Percentiles rank a stretch among this genome's conserved stretches.
Evolutionary conservation across 176 grass and related monocot species (phyloP).

Genomic region (Olyra latifolia): DNA sequence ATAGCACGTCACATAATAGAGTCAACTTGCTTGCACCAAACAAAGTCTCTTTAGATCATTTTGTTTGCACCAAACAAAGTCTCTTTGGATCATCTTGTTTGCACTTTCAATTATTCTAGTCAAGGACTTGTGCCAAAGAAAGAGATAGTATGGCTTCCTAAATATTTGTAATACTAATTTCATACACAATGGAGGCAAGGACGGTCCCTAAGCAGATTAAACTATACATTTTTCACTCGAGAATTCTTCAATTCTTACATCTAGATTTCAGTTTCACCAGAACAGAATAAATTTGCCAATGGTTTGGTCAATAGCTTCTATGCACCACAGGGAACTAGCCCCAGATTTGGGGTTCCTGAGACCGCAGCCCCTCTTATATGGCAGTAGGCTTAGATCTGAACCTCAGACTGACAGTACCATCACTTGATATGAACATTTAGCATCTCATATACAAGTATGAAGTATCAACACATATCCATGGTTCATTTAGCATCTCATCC

Average conservation of each 20-base stretch:
- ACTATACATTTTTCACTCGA: background rate
- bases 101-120: background rate
- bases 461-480: background rate
- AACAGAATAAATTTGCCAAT: background rate
- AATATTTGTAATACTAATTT: background rate
- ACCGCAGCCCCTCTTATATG: background rate
- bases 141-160: background rate
- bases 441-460: background rate
- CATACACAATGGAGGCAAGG: background rate
- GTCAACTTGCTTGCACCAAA: conserved; percentile 16
- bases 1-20: background rate
- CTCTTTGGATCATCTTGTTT: background rate
- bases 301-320: background rate
- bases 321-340: background rate
- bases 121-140: background rate
- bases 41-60: background rate
- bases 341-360: background rate
- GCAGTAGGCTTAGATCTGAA: conserved; percentile 11
- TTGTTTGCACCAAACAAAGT: background rate
- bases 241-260: background rate
- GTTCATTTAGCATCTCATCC: background rate
- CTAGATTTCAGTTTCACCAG: background rate
- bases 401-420: background rate
- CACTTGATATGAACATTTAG: background rate
- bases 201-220: background rate